Evolutionary conservation across 805 yeast genomes (phyloP), one percentile per base, ranked within the genome.

Genomic region (Candida fluviatilis): DNA sequence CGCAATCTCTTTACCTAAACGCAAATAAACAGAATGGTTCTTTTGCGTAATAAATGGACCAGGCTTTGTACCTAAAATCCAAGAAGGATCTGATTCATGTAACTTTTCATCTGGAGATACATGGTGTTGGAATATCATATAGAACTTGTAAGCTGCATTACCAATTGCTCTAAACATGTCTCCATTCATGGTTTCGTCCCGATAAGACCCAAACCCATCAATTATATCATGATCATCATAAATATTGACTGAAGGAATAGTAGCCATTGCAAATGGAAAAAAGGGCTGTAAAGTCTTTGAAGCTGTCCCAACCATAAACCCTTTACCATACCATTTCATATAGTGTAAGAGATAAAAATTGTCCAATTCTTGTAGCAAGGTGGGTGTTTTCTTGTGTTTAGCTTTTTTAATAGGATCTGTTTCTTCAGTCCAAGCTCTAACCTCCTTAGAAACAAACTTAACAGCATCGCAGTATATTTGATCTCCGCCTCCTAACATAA

Each of bases 401-500:
- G 48, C 36, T 47, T 77, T 81, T 46, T 67, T 63, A 21, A 64
- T 52, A 8, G 79, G 62, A 42, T 71, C 75, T 40, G 66, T 71
- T 44, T 77, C 79, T 21, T 67, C 54, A 18, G 78, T 57, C 96
- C 97, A 89, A 21, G 75, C 57, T 42, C 70, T 57, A 47, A 84
- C 76, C 19, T 67, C 61, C 34, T 71, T 53, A 12, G 82, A 77
- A 16, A 76, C 68, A 14, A 71, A 47, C 57, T 83, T 84, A 48
- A 91, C 79, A 1, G 87, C 71, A 61, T 91, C 99, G 37, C 89
- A 80, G 57, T 91, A 91, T 36, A 91, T 74, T 63, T 91, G 99
- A 62, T 91, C 99, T 21, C 99, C 99, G 36, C 98, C 98, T 18
- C 98, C 98, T 18, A 93, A 67, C 95, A 91, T 90, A 3, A 88